Percentiles rank a stretch among this genome's conserved stretches.
Conservation (phyloP, 805 yeast species). For the Torulaspora quercuum region DNA sequence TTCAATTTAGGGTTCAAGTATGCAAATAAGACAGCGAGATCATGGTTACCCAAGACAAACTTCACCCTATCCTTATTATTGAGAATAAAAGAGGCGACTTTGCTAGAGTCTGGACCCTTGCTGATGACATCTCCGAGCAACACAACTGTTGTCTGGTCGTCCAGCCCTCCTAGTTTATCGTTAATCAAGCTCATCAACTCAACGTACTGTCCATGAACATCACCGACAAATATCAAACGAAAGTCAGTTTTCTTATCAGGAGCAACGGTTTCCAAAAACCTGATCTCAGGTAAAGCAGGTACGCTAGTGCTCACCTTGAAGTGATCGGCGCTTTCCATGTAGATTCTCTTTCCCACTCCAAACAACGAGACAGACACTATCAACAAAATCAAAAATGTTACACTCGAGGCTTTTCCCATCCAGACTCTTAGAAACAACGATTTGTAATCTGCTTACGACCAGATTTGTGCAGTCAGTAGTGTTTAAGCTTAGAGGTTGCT, state of each 20-base stretch:
- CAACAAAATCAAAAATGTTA: too few species aligned
- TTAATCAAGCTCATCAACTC: slow-evolving; percentile 53
- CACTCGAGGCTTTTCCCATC: slow-evolving; percentile 1
- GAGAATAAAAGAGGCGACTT: slow-evolving; percentile 63
- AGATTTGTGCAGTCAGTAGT: too few species aligned
- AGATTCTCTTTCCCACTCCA: too few species aligned
- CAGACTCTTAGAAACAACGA: too few species aligned
- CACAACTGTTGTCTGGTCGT: slow-evolving; percentile 45
- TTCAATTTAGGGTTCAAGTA: slow-evolving; percentile 43
- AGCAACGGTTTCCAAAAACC: slow-evolving; percentile 8
- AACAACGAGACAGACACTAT: too few species aligned
- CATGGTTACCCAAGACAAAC: slow-evolving; percentile 90
- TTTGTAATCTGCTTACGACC: too few species aligned
- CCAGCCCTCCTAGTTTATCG: slow-evolving; percentile 43
- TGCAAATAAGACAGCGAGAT: slow-evolving; percentile 59
- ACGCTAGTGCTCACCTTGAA: background rate
- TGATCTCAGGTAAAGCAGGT: slow-evolving; percentile 10
- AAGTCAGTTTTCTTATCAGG: slow-evolving; percentile 8
- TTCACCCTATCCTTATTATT: slow-evolving; percentile 47
- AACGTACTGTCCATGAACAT: slow-evolving; percentile 75
- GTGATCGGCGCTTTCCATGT: too few species aligned
- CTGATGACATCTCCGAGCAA: slow-evolving; percentile 81
- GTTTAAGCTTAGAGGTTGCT: too few species aligned
- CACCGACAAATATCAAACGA: slow-evolving; percentile 73
- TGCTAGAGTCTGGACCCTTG: slow-evolving; percentile 75